Evolutionary conservation across 192 early-diverging fungal genomes (phyloP), one percentile per base, ranked within the genome.

Genomic region (Lobosporangium transversale): DNA sequence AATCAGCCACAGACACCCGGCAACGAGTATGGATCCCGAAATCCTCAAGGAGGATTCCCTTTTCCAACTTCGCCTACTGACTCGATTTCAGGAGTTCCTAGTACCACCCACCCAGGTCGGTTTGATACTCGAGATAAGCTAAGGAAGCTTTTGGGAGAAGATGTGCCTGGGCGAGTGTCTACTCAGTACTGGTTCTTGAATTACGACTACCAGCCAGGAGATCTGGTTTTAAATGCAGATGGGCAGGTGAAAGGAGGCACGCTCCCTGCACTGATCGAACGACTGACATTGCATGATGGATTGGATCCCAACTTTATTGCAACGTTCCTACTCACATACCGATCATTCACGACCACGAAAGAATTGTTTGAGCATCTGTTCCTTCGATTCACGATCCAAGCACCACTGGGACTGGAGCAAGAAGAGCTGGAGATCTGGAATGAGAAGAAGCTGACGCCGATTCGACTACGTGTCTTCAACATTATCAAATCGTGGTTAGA

Each of bases 401-500:
- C 95, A 11, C 95, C 95, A 1, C 62, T 66, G 30, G 87, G 79
- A 32, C 78, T 99, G 24, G 82, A 70, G 9, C 64, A 70, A 0
- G 86, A 89, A 42, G 92, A 99, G 74, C 55, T 91, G 27, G 83
- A 86, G 33, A 83, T 89, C 23, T 99, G 97, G 97, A 86, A 68
- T 12, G 92, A 94, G 52, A 90, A 91, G 71, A 98, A 98, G 80
- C 87, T 90, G 67, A 95, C 89, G 57, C 89, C 95, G 11, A 85
- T 99, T 48, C 91, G 97, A 33, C 87, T 97, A 54, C 93, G 95
- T 35, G 96, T 98, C 0, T 97, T 91, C 84, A 97, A 96, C 70
- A 85, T 97, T 36, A 85, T 98, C 79, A 99, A 97, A 75, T 90
- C 83, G 26, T 99, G 97, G 97, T 78, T 98, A 14, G 97, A 99